Percentiles rank a stretch among this genome's conserved stretches.
phyloP scores from a whole-genome alignment of 495 filamentous ascomycete species.

The Pyronema omphalodes region DNA sequence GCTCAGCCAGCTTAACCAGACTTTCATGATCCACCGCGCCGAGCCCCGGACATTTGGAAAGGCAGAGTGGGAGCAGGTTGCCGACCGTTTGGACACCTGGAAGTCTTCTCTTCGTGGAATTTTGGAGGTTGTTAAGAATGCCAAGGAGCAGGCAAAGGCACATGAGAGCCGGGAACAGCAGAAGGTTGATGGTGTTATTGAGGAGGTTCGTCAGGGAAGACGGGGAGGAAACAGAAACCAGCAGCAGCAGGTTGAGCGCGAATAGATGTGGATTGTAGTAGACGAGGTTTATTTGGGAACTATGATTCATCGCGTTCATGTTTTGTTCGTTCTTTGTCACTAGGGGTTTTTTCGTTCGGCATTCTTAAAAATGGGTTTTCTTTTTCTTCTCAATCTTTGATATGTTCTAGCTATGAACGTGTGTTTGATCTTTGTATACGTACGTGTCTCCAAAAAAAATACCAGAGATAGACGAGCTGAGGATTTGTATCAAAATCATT shows the following conservation, averaged over 20 bases:
- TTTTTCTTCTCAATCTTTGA: not conserved
- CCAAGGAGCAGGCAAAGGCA: conserved; percentile 36
- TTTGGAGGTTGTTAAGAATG: conserved; percentile 50
- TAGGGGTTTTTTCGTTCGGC: not conserved
- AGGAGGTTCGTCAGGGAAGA: not conserved
- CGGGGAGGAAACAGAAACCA: not conserved
- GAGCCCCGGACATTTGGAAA: conserved; percentile 92
- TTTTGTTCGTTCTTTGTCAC: not conserved
- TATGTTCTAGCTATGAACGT: not conserved
- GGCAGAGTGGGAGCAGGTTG: conserved; percentile 95
- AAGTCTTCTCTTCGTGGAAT: conserved; percentile 58
- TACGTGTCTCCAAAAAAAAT: too few species aligned
- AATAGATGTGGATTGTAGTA: not conserved
- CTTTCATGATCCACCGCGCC: conserved; percentile 84
- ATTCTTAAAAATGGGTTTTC: not conserved
- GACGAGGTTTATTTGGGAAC: not conserved
- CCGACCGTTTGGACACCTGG: conserved; percentile 76
- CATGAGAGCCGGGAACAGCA: conserved; percentile 4
- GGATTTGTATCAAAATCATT: too few species aligned
- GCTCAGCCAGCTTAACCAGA: conserved; percentile 71
- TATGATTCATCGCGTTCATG: not conserved
- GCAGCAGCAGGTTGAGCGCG: not conserved
- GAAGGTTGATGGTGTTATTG: not conserved
- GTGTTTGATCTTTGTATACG: too few species aligned
- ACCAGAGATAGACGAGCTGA: too few species aligned